A percentile compares a stretch with the other conserved stretches of the same genome.
Evolutionary conservation across 2,329 filamentous ascomycete genomes (phyloP).

Genomic region (Ustulina deusta): DNA sequence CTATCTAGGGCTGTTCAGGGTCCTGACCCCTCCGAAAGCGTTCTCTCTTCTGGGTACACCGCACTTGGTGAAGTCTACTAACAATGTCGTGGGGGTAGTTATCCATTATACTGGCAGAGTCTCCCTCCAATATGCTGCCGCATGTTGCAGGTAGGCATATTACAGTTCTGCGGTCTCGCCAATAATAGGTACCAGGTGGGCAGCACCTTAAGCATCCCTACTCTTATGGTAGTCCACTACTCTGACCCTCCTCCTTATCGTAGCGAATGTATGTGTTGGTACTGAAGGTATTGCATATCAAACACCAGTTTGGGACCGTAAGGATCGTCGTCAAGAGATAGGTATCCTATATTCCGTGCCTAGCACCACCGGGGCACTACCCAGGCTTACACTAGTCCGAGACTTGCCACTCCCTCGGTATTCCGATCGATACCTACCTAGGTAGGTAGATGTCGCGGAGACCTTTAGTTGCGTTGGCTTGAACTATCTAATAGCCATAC

Average conservation of each 20-base stretch:
- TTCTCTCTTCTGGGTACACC: constrained; percentile 1
- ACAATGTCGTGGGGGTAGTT: background rate
- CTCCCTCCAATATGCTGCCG: background rate
- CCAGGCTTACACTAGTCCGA: background rate
- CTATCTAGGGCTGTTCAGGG: constrained; percentile 5
- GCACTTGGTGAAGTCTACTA: background rate
- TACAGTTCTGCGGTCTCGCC: background rate
- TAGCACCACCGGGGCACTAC: background rate
- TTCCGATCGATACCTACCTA: background rate
- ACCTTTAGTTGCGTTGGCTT: background rate
- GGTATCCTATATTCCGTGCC: background rate
- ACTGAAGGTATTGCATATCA: too few relatives aligned
- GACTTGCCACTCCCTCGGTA: background rate
- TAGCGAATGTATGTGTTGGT: too few relatives aligned
- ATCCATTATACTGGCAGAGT: background rate
- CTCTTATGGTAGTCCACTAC: too few relatives aligned
- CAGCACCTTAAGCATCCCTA: too few relatives aligned
- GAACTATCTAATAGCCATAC: too few relatives aligned
- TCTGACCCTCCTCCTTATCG: too few relatives aligned
- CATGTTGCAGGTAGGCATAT: background rate
- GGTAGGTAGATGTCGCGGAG: background rate
- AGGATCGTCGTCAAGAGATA: too few relatives aligned
- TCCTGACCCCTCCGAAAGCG: background rate
- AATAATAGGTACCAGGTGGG: too few relatives aligned
- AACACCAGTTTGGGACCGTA: too few relatives aligned